Percentiles rank a stretch among this genome's conserved stretches.
These are phyloP conservation scores for Penicillium egyptiacum DNA, from an alignment of 495 filamentous ascomycete genomes.

Conservation along the genomic window DNA sequence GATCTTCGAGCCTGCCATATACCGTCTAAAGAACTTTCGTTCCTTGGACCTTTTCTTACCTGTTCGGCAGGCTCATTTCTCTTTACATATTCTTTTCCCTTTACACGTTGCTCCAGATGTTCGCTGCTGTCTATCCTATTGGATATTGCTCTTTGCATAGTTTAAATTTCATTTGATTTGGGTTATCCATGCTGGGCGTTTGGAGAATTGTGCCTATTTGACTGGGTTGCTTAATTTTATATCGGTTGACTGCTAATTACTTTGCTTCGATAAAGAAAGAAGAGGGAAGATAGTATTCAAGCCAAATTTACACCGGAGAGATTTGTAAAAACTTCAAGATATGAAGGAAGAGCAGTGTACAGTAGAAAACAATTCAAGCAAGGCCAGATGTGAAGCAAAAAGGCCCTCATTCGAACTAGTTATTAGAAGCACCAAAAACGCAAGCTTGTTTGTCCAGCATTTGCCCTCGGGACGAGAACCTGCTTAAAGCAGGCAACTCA, in stretches of 20 bases:
- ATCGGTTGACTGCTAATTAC: background rate
- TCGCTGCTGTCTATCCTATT: slow-evolving; percentile 5
- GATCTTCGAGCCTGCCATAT: slow-evolving; percentile 31
- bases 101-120: background rate
- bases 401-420: slow-evolving; percentile 5
- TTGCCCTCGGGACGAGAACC: background rate
- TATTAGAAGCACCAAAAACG: slow-evolving; percentile 11
- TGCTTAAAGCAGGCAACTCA: background rate
- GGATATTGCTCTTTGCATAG: slow-evolving; percentile 5
- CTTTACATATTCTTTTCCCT: background rate
- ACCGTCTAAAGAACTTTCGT: background rate
- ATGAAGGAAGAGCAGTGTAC: background rate
- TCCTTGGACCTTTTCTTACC: background rate
- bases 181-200: slow-evolving; percentile 13
- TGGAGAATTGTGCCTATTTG: slow-evolving; percentile 8
- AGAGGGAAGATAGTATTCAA: background rate
- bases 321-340: background rate
- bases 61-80: background rate
- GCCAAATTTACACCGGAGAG: background rate
- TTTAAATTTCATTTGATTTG: slow-evolving; percentile 4
- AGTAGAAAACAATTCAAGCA: background rate
- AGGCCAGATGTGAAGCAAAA: background rate
- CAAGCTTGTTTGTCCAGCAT: background rate
- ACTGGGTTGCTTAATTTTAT: slow-evolving; percentile 3
- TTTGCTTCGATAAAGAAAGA: background rate